Percentiles rank a stretch among this genome's conserved stretches.
These are phyloP conservation scores for Naegleria fowleri DNA, from an alignment of 208 protist genomes.

Conservation along the genomic window DNA sequence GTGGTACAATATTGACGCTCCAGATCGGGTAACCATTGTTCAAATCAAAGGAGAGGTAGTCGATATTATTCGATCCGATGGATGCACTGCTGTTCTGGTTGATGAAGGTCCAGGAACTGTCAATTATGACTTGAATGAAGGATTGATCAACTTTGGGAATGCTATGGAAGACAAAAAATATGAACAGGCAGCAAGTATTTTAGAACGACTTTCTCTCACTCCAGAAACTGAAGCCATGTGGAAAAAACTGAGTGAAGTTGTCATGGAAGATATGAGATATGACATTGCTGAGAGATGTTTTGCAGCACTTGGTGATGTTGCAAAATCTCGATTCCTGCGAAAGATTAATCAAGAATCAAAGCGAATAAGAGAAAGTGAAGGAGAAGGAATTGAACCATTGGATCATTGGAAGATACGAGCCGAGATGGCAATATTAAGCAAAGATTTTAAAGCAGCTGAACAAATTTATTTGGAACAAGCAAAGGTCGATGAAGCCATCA, in stretches of 20 bases:
- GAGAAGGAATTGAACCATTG: conserved; percentile 20
- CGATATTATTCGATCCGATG: conserved; percentile 84
- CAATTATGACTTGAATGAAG: conserved; percentile 85
- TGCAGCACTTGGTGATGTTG: conserved; percentile 84
- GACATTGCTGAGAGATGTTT: conserved; percentile 88
- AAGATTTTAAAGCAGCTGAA: conserved; percentile 83
- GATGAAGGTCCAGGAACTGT: conserved; percentile 89
- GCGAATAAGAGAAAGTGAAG: conserved; percentile 44
- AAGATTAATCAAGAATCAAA: conserved; percentile 72
- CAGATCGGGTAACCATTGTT: conserved; percentile 84
- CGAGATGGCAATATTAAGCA: conserved; percentile 73
- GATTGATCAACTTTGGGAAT: conserved; percentile 91
- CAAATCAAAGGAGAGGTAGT: conserved; percentile 93
- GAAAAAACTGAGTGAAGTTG: conserved; percentile 67
- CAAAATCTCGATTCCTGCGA: conserved; percentile 78
- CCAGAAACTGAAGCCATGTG: conserved; percentile 91
- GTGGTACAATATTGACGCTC: conserved; percentile 91
- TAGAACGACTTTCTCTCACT: conserved; percentile 68
- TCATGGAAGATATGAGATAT: conserved; percentile 75
- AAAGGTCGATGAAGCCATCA: conserved; percentile 81
- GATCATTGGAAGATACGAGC: conserved; percentile 74
- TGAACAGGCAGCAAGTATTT: conserved; percentile 73
- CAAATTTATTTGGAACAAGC: conserved; percentile 85
- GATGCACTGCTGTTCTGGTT: conserved; percentile 90
- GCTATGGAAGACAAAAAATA: conserved; percentile 86